Percentiles rank a stretch among this genome's conserved stretches.
Conservation (phyloP, 83 land plant genomes). For the Diphasiastrum complanatum region DNA sequence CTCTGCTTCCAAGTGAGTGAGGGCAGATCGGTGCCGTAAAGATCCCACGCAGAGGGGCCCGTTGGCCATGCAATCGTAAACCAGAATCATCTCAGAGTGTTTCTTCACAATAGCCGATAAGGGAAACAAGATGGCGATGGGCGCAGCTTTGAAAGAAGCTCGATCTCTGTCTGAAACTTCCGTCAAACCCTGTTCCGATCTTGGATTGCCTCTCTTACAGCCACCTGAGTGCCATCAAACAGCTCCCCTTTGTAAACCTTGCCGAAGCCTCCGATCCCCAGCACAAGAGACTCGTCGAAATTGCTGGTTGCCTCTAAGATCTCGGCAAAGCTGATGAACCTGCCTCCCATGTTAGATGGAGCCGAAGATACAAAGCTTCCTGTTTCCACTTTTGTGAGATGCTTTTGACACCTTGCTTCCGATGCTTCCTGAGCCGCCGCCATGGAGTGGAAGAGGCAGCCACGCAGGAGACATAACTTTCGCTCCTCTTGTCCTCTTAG, state of each 20-base stretch:
- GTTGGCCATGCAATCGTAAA: constrained; percentile 85
- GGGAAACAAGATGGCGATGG: constrained; percentile 79
- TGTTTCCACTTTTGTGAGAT: constrained; percentile 61
- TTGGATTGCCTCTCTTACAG: constrained; percentile 74
- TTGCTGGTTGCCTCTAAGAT: constrained; percentile 70
- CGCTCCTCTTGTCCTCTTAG: constrained; percentile 26
- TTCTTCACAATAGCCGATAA: constrained; percentile 84
- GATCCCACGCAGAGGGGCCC: constrained; percentile 69
- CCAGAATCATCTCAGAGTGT: constrained; percentile 79
- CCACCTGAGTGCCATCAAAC: constrained; percentile 63
- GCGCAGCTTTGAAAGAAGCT: constrained; percentile 70
- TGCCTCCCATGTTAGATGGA: constrained; percentile 50
- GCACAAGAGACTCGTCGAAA: constrained; percentile 59
- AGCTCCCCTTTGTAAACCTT: constrained; percentile 73
- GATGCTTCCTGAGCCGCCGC: constrained; percentile 40
- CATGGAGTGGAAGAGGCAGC: constrained; percentile 53
- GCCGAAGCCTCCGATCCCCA: constrained; percentile 88
- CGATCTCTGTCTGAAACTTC: constrained; percentile 76
- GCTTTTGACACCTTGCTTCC: constrained; percentile 37
- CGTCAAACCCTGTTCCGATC: constrained; percentile 70
- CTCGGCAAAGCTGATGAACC: constrained; percentile 61
- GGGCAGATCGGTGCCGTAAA: constrained; percentile 61
- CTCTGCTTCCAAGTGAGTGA: constrained; percentile 68
- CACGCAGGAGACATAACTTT: constrained; percentile 36
- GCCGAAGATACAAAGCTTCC: constrained; percentile 67